Percentiles rank a stretch among this genome's conserved stretches.
phyloP scores from a whole-genome alignment of 2,329 filamentous ascomycete genomes.

The Alternaria incomplexa region DNA sequence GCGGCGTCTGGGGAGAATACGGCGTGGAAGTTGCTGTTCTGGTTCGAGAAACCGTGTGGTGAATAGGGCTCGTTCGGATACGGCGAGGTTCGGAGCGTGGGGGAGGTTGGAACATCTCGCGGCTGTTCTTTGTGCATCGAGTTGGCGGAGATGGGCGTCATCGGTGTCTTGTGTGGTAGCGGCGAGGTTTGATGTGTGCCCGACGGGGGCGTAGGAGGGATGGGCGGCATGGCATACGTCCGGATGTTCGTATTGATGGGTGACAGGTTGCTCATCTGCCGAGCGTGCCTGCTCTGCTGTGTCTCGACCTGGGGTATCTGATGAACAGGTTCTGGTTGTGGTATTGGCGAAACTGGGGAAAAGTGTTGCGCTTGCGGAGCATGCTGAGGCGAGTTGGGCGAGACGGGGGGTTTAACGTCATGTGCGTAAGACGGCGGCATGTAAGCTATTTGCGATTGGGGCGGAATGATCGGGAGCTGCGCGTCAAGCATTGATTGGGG shows the following conservation, averaged over 20 bases:
- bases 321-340: slow-evolving; percentile 20
- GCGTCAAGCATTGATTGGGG: slow-evolving; percentile 36
- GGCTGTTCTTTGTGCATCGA: slow-evolving; percentile 19
- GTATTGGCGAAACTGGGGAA: slow-evolving; percentile 34
- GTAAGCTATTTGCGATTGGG: slow-evolving; percentile 31
- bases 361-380: slow-evolving; percentile 21
- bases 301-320: slow-evolving; percentile 19
- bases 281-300: slow-evolving; percentile 33
- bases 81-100: slow-evolving; percentile 16
- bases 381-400: slow-evolving; percentile 33
- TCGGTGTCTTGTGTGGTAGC: slow-evolving; percentile 34
- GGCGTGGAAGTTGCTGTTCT: slow-evolving; percentile 32
- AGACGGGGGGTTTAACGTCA: slow-evolving; percentile 33
- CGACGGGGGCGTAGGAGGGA: slow-evolving; percentile 36
- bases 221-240: slow-evolving; percentile 27
- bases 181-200: slow-evolving; percentile 26
- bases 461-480: slow-evolving; percentile 27
- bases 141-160: slow-evolving; percentile 32
- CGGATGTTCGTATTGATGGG: slow-evolving; percentile 40
- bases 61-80: slow-evolving; percentile 39
- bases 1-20: slow-evolving; percentile 47
- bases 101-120: slow-evolving; percentile 4
- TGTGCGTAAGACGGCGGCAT: slow-evolving; percentile 25
- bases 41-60: slow-evolving; percentile 37
- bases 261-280: slow-evolving; percentile 42